Evolutionary conservation across 1,284 basidiomycete genomes (phyloP).

Genomic region (Fomitopsis pinicola): DNA sequence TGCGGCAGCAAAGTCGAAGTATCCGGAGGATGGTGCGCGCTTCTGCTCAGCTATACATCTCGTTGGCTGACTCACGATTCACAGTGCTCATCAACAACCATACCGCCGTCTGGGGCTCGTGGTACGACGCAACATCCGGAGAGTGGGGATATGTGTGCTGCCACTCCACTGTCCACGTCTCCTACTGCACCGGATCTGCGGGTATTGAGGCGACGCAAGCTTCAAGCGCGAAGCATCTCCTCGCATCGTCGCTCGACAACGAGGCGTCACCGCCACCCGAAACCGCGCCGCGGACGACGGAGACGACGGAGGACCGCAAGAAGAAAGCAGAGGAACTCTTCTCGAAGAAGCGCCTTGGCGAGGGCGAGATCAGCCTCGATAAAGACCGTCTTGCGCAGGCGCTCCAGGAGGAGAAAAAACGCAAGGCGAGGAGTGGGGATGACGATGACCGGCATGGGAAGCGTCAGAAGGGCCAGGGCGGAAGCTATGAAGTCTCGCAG

Average conservation of each 20-base stretch:
- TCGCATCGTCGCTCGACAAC: slow-evolving; percentile 31
- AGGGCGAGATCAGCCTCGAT: slow-evolving; percentile 72
- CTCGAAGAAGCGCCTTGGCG: slow-evolving; percentile 68
- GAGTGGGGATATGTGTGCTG: slow-evolving; percentile 96
- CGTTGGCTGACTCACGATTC: slow-evolving; percentile 2
- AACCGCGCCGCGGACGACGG: slow-evolving; percentile 18
- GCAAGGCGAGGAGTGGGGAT: slow-evolving; percentile 60
- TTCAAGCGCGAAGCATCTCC: slow-evolving; percentile 66
- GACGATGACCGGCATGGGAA: slow-evolving; percentile 52
- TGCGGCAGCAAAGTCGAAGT: slow-evolving; percentile 84
- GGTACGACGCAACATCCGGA: slow-evolving; percentile 71
- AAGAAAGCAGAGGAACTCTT: slow-evolving; percentile 56
- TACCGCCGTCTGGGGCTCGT: slow-evolving; percentile 93
- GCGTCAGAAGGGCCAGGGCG: slow-evolving; percentile 43
- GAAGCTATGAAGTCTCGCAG: slow-evolving; percentile 78
- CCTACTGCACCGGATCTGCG: slow-evolving; percentile 90
- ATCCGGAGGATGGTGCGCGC: slow-evolving; percentile 87
- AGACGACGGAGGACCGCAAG: slow-evolving; percentile 30
- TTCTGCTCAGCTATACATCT: not conserved
- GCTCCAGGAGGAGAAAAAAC: slow-evolving; percentile 76
- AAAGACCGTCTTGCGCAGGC: slow-evolving; percentile 65
- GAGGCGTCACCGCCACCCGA: slow-evolving; percentile 14
- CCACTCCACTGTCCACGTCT: slow-evolving; percentile 81
- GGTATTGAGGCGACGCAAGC: slow-evolving; percentile 79
- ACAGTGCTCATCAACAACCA: slow-evolving; percentile 93